Conservation (phyloP, 805 yeast genomes). For the Candida chauliodis region DNA sequence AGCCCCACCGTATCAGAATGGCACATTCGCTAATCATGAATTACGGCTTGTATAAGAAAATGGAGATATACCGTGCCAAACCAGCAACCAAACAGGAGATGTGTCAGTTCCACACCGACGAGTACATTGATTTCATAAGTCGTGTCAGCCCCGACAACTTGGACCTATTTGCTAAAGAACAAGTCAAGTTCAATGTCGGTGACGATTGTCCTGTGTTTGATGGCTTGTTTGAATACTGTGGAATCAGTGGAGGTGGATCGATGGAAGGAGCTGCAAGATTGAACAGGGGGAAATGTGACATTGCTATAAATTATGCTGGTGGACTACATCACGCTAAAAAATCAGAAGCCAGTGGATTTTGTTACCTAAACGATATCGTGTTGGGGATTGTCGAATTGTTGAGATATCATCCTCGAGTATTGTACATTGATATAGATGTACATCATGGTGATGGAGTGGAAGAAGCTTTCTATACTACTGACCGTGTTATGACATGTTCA, state of each 20-base stretch:
- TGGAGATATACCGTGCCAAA: constrained; percentile 96
- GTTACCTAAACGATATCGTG: constrained; percentile 93
- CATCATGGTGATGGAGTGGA: constrained; percentile 99
- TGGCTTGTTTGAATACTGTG: constrained; percentile 89
- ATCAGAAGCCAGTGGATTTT: constrained; percentile 91
- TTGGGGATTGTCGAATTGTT: constrained; percentile 81
- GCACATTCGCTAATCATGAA: constrained; percentile 96
- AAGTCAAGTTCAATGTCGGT: constrained; percentile 89
- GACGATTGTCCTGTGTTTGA: constrained; percentile 96
- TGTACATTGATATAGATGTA: constrained; percentile 90
- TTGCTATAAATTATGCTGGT: constrained; percentile 96
- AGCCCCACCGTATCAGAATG: constrained; percentile 98
- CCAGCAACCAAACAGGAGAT: constrained; percentile 98
- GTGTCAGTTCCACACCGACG: constrained; percentile 98
- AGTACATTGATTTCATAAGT: constrained; percentile 87
- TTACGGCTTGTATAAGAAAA: constrained; percentile 91
- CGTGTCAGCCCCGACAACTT: constrained; percentile 91
- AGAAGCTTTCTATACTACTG: constrained; percentile 94
- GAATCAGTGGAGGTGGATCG: constrained; percentile 90
- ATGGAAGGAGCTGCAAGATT: constrained; percentile 90
- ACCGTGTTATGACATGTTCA: constrained; percentile 93
- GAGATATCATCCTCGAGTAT: constrained; percentile 86
- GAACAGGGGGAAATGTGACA: constrained; percentile 84
- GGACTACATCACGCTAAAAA: constrained; percentile 98
- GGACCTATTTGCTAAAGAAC: constrained; percentile 83